These are phyloP conservation scores for Rhododendron williamsianum DNA, from an alignment of 148 eudicot genomes.

Conservation along the genomic window DNA sequence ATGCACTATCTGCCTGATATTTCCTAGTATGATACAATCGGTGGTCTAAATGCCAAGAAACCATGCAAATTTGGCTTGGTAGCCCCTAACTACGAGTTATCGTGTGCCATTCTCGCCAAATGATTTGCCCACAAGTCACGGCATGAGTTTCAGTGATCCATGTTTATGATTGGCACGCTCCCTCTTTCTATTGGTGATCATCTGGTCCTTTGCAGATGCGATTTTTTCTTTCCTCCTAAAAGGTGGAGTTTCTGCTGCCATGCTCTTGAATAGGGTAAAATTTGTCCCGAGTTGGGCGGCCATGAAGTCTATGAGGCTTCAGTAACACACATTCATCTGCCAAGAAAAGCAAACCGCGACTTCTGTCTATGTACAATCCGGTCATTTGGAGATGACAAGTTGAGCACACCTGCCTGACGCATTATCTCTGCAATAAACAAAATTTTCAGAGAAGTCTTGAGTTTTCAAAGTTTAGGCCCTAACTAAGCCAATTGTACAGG, in stretches of 20 bases:
- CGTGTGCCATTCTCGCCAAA: constrained; percentile 19
- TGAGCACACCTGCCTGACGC: too few species aligned
- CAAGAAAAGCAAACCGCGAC: constrained; percentile 44
- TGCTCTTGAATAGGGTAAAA: neutral
- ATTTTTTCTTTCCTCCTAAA: neutral
- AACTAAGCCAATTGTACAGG: too few species aligned
- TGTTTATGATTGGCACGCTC: neutral
- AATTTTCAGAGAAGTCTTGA: too few species aligned
- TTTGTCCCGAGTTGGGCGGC: neutral
- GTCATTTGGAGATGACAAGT: too few species aligned
- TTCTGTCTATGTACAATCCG: constrained; percentile 29
- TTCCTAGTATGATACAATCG: neutral
- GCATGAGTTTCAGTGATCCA: neutral
- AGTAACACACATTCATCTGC: constrained; percentile 36
- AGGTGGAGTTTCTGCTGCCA: neutral
- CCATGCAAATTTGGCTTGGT: constrained; percentile 27
- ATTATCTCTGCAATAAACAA: too few species aligned
- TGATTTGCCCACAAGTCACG: neutral
- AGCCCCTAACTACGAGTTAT: constrained; percentile 12
- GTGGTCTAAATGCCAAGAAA: constrained; percentile 19
- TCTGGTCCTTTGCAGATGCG: neutral
- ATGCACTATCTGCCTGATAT: constrained; percentile 14
- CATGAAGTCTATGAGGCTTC: neutral
- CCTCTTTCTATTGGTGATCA: neutral
- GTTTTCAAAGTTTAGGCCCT: too few species aligned